Base-by-base conservation (phyloP, 805 yeast genomes). In the Candida manassasensis region DNA sequence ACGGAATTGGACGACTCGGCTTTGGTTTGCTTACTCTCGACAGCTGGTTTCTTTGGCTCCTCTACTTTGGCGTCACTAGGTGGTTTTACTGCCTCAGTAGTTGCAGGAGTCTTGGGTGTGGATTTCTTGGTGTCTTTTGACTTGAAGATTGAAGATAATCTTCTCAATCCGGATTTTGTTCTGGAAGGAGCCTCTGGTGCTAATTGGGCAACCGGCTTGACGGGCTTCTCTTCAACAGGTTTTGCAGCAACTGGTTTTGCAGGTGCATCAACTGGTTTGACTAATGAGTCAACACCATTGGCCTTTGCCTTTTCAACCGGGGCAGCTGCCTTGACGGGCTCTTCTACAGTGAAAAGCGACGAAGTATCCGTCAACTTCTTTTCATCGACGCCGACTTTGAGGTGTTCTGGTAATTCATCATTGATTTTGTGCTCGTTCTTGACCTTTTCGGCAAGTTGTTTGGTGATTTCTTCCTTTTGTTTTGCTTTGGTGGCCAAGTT, bases 351-450 rank as follows among this genome's bases (percentile, higher is more conserved):
- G 40, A 67, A 67, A 13, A 67, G 48, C 2, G 70, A 63, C 4
- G 63, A 55, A 13, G 67, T 59, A 42, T 67, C 73, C 22, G 55
- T 53, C 24, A 65, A 48, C 40, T 55, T 54, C 30, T 44, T 41
- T 40, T 66, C 71, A 39, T 63, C 55, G 10, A 67, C 45, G 4
- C 55, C 54, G 12, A 38, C 52, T 40, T 59, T 64, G 48, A 75
- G 59, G 53, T 75, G 81, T 33, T 70, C 77, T 9, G 81, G 81
- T 41, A 72, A 64, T 37, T 63, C 71, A 10, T 44, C 50, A 45
- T 74, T 73, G 46, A 75, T 71, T 36, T 60, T 63, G 47, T 63
- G 69, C 45, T 69, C 75, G 34, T 71, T 73, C 33, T 56, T 75
- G 57, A 67, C 66, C 44, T 52, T 49, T 19, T 56, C 55, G 16